Evolutionary conservation across 352 stramenopile genomes (phyloP).

Genomic region (Aphanomyces cochlioides): DNA sequence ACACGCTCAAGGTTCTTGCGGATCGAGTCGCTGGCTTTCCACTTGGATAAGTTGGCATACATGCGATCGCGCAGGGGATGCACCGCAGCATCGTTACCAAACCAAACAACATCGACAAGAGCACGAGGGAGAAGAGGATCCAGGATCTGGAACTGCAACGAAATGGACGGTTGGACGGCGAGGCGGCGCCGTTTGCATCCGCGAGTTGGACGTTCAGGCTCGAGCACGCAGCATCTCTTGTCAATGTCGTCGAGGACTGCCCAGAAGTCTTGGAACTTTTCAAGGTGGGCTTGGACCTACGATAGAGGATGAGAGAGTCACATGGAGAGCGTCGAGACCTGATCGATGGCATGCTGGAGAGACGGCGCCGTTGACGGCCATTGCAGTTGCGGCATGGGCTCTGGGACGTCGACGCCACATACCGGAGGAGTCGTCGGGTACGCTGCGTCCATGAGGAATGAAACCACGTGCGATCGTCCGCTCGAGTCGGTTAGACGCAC

Average conservation of each 20-base stretch:
- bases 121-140: slow-evolving; percentile 40
- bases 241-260: slow-evolving; percentile 72
- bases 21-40: slow-evolving; percentile 44
- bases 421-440: slow-evolving; percentile 21
- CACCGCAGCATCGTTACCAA: slow-evolving; percentile 61
- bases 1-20: slow-evolving; percentile 68
- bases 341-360: slow-evolving; percentile 18
- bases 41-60: slow-evolving; percentile 51
- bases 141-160: slow-evolving; percentile 64
- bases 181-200: slow-evolving; percentile 58
- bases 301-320: background rate
- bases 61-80: slow-evolving; percentile 53
- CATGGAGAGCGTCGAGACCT: background rate
- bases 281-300: slow-evolving; percentile 57
- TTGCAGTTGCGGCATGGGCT: slow-evolving; percentile 20
- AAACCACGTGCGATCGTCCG: slow-evolving; percentile 17
- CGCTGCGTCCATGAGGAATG: slow-evolving; percentile 20
- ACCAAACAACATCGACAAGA: slow-evolving; percentile 67
- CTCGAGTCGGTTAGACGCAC: slow-evolving; percentile 15
- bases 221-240: slow-evolving; percentile 63
- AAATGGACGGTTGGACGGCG: slow-evolving; percentile 62
- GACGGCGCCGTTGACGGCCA: background rate
- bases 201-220: slow-evolving; percentile 63
- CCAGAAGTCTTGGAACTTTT: slow-evolving; percentile 74
- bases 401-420: slow-evolving; percentile 21